Conservation (phyloP, 441 rosid species). For the Daphne laureola region DNA sequence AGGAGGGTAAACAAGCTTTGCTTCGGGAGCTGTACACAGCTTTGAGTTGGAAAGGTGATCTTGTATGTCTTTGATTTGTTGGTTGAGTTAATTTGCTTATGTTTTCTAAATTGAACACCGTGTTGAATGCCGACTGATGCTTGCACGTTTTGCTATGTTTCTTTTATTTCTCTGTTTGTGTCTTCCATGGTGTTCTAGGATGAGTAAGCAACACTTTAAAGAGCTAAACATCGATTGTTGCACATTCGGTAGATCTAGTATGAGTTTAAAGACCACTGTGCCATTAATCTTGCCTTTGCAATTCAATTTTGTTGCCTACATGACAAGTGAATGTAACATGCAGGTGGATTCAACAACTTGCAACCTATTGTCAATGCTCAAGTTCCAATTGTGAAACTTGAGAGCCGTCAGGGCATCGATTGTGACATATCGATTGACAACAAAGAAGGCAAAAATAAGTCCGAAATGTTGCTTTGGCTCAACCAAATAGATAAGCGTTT, state of each 20-base stretch:
- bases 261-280: no score
- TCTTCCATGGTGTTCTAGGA: no score
- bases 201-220: no score
- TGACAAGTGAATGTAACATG: constrained; percentile 1
- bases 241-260: no score
- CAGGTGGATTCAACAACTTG: constrained; percentile 53
- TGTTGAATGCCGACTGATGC: no score
- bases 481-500: constrained; percentile 73
- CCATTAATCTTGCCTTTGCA: background rate
- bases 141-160: no score
- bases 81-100: background rate
- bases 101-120: no score
- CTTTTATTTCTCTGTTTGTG: no score
- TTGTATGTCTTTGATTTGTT: background rate
- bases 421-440: constrained; percentile 89
- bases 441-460: constrained; percentile 63
- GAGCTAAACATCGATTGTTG: no score
- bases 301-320: no score
- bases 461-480: constrained; percentile 76
- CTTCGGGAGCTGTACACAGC: constrained; percentile 49
- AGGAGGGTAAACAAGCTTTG: constrained; percentile 53
- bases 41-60: constrained; percentile 50
- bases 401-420: constrained; percentile 49
- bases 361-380: constrained; percentile 58
- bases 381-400: constrained; percentile 82